Conservation (phyloP, 2,329 filamentous ascomycete genomes). For the Neurospora sp. region DNA sequence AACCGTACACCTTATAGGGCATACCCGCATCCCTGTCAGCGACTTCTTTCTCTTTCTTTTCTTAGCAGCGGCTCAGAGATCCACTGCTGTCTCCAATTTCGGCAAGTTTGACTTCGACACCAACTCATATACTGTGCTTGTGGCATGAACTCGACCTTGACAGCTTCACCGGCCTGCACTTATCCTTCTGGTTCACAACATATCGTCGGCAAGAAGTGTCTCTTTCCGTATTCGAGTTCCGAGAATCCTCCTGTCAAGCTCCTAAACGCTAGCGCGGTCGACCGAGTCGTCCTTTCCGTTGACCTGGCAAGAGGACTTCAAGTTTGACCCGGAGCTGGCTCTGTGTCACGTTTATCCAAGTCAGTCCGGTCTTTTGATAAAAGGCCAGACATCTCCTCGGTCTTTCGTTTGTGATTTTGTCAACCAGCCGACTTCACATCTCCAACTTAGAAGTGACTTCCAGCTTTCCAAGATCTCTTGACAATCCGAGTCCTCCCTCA, state of each 20-base stretch:
- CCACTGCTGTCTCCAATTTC: not conserved
- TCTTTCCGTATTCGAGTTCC: not conserved
- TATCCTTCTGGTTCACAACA: not conserved
- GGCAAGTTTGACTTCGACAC: not conserved
- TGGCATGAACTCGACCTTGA: not conserved
- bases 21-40: not conserved
- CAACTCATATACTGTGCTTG: not conserved
- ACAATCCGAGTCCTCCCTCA: not conserved
- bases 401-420: not conserved
- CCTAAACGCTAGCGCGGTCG: not conserved
- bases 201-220: not conserved
- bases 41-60: not conserved
- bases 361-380: not conserved
- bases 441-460: not conserved
- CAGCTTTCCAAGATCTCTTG: not conserved
- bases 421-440: not conserved
- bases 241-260: not conserved
- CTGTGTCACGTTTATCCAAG: not conserved
- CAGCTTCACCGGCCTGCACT: not conserved
- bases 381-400: not conserved
- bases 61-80: not conserved
- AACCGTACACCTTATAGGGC: not conserved
- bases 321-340: not conserved
- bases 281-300: not conserved
- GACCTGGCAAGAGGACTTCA: not conserved